phyloP scores from a whole-genome alignment of 257 asterid species.

The Petunia axillaris region DNA sequence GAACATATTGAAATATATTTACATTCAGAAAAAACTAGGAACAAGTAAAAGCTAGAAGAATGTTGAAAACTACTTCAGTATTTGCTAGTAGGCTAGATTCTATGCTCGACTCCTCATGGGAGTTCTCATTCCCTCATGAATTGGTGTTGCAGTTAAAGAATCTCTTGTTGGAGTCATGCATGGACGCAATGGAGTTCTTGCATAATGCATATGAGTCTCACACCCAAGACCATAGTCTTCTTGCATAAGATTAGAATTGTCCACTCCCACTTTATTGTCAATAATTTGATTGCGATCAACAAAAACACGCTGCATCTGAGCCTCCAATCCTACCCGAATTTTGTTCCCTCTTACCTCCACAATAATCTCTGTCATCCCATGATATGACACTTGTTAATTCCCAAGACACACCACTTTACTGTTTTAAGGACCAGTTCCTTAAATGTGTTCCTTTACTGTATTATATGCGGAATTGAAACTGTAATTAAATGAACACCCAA shows the following conservation, averaged over 20 bases:
- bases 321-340: neutral
- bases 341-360: neutral
- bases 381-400: neutral
- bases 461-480: no score
- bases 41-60: neutral
- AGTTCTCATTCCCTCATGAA: conserved; percentile 7
- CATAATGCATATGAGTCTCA: neutral
- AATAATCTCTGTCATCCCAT: neutral
- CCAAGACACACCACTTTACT: no score
- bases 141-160: neutral
- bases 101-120: neutral
- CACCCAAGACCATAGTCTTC: neutral
- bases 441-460: no score
- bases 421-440: no score
- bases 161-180: neutral
- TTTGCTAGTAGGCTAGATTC: neutral
- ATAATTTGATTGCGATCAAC: neutral
- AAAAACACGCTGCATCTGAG: neutral
- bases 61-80: neutral
- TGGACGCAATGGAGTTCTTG: neutral
- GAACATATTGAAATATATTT: neutral
- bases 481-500: no score
- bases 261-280: neutral
- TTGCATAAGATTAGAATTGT: neutral
- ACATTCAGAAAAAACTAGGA: neutral